Evolutionary conservation across 2,329 filamentous ascomycete species (phyloP).

Genomic region (Epichloe bromicola): DNA sequence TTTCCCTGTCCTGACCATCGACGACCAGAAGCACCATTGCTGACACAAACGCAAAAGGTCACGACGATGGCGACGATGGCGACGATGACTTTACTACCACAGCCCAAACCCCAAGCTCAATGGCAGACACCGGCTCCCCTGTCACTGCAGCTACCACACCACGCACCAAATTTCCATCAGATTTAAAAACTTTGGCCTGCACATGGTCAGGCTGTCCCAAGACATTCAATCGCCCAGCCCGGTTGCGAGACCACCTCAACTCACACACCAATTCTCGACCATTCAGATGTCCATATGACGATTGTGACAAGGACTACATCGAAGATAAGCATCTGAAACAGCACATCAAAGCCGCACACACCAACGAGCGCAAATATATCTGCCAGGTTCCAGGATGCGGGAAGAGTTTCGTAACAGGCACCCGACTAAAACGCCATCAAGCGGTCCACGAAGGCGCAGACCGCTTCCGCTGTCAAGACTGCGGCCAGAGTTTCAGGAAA

Average conservation of each 20-base stretch:
- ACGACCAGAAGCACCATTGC: background rate
- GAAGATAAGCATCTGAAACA: constrained; percentile 77
- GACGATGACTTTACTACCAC: constrained; percentile 22
- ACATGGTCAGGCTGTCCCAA: constrained; percentile 63
- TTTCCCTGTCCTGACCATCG: background rate
- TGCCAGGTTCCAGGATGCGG: constrained; percentile 63
- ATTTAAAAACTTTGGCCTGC: constrained; percentile 65
- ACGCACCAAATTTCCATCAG: constrained; percentile 48
- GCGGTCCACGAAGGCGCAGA: constrained; percentile 64
- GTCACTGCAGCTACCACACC: constrained; percentile 26
- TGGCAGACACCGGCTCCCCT: constrained; percentile 17
- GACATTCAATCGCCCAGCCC: constrained; percentile 75
- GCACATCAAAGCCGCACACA: constrained; percentile 74
- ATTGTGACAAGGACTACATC: constrained; percentile 72
- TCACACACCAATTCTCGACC: constrained; percentile 79
- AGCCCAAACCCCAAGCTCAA: constrained; percentile 20
- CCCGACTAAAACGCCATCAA: constrained; percentile 62
- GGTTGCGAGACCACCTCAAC: constrained; percentile 65
- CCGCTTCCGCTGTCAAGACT: constrained; percentile 62
- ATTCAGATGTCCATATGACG: constrained; percentile 56
- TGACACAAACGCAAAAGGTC: background rate
- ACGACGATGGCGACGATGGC: constrained; percentile 15
- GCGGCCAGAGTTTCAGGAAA: constrained; percentile 72
- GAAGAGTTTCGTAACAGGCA: constrained; percentile 72
- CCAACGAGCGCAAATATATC: constrained; percentile 51